Percentiles rank a stretch among this genome's conserved stretches.
Evolutionary conservation across 305 asterid species (phyloP).

Genomic region (Plantago rigida): DNA sequence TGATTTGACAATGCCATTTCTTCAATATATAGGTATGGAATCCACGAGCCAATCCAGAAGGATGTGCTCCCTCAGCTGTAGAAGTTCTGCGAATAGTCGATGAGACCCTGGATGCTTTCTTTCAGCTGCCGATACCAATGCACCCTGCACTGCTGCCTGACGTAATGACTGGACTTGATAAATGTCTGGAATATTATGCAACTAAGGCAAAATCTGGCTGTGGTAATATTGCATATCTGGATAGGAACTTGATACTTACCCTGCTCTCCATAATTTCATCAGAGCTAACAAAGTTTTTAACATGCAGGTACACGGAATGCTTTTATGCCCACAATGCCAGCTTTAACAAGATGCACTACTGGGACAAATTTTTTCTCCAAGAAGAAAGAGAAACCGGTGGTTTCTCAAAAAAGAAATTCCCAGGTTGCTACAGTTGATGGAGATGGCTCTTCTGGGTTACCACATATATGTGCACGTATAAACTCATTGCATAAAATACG

Average conservation of each 20-base stretch:
- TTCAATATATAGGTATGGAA: constrained; percentile 58
- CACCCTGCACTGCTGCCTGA: constrained; percentile 90
- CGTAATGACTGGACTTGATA: constrained; percentile 68
- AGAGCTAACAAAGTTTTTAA: background rate
- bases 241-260: background rate
- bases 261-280: constrained; percentile 3
- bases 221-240: constrained; percentile 43
- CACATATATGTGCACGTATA: constrained; percentile 78
- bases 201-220: constrained; percentile 78
- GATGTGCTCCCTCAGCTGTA: constrained; percentile 75
- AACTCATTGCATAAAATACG: constrained; percentile 71
- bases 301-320: constrained; percentile 65
- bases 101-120: constrained; percentile 84
- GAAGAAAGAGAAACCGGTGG: constrained; percentile 59
- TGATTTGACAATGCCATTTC: constrained; percentile 10
- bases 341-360: constrained; percentile 68
- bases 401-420: constrained; percentile 51
- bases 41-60: constrained; percentile 70
- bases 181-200: constrained; percentile 75
- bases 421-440: constrained; percentile 68
- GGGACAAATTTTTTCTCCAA: constrained; percentile 61
- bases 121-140: constrained; percentile 84
- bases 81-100: constrained; percentile 76
- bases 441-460: constrained; percentile 47
- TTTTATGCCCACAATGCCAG: constrained; percentile 75